Evolutionary conservation across 352 stramenopile genomes (phyloP), one percentile per base, ranked within the genome.

Genomic region (Phytophthora kernoviae): DNA sequence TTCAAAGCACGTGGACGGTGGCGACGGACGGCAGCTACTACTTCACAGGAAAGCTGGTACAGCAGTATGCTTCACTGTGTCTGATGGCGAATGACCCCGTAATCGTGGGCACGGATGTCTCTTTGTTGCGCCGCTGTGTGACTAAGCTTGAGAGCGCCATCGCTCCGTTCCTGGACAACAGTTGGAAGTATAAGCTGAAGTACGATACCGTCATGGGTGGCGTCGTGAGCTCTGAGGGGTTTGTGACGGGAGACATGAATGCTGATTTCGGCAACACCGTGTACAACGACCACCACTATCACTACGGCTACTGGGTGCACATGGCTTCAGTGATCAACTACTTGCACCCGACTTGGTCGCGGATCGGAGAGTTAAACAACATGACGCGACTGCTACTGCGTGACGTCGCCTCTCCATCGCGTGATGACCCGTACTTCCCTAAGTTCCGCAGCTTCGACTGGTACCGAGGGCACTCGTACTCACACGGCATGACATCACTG

Each of bases 201-300:
- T 90, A 90, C 65, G 84, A 93, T 57, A 45, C 49, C 4, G 45
- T 89, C 39, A 79, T 75, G 42, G 75, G 80, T 11, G 81, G 84
- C 43, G 63, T 93, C 50, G 80, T 91, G 42, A 88, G 71, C 56
- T 84, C 75, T 0, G 62, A 90, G 48, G 73, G 81, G 11, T 93
- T 89, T 52, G 49, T 54, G 2, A 76, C 65, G 34, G 56, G 66
- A 1, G 75, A 90, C 44, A 56, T 79, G 50, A 84, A 81, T 45
- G 77, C 76, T 24, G 80, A 90, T 61, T 92, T 88, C 51, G 83
- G 83, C 54, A 91, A 88, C 67, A 80, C 77, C 7, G 66, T 89
- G 20, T 89, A 89, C 75, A 91, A 91, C 26, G 81, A 91, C 60
- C 81, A 91, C 57, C 81, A 91, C 62, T 91, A 81, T 46, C 79